These are phyloP conservation scores for Syzygium syzygioides DNA, from an alignment of 441 rosid genomes.

Conservation along the genomic window DNA sequence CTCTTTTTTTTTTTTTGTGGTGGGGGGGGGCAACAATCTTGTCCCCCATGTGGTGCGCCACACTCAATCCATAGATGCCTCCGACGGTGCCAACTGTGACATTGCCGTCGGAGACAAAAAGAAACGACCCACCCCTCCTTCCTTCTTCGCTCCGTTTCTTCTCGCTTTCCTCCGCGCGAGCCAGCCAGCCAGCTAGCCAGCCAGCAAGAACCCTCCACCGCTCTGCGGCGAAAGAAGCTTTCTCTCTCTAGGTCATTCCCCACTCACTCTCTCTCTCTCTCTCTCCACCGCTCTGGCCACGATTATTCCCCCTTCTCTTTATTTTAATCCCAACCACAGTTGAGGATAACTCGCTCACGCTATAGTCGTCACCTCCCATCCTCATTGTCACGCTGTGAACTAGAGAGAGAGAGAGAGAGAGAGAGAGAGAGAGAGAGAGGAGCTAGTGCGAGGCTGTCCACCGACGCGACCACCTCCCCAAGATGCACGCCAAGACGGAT, in stretches of 20 bases:
- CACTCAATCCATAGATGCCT: background rate
- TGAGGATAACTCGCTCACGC: background rate
- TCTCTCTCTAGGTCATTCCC: background rate
- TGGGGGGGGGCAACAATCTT: background rate
- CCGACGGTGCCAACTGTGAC: constrained; percentile 36
- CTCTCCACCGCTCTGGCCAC: background rate
- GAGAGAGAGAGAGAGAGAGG: too few relatives aligned
- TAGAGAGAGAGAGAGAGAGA: background rate
- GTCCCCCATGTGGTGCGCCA: background rate
- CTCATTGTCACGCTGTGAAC: background rate
- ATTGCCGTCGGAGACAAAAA: constrained; percentile 11
- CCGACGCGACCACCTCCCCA: background rate
- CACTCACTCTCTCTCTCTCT: background rate
- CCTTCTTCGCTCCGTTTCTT: background rate
- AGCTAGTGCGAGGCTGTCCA: background rate
- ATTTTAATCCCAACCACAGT: background rate
- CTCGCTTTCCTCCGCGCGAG: background rate
- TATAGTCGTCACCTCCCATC: background rate
- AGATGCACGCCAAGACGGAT: constrained; percentile 90
- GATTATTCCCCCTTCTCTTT: background rate
- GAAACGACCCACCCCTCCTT: background rate
- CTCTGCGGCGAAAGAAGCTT: background rate
- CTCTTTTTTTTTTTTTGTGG: background rate
- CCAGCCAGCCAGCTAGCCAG: background rate
- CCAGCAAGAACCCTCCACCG: background rate